These are phyloP conservation scores for Verticillium longisporum DNA, from an alignment of 2,329 filamentous ascomycete species.

Conservation along the genomic window DNA sequence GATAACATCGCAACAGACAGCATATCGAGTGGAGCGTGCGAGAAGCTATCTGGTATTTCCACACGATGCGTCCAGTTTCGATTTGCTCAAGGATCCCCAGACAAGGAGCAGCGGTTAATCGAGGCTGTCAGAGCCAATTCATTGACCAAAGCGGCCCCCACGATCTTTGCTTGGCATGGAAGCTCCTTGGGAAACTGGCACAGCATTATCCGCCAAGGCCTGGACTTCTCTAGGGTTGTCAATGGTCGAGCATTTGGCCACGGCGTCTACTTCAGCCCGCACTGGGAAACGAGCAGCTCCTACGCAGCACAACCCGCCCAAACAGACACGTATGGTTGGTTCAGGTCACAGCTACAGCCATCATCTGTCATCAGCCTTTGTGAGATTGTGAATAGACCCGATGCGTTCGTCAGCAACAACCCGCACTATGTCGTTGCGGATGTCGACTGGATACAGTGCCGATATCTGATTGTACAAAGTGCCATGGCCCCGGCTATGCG, in stretches of 20 bases:
- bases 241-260: constrained; percentile 70
- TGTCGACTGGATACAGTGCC: constrained; percentile 82
- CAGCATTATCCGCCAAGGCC: constrained; percentile 74
- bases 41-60: constrained; percentile 56
- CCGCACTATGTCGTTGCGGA: constrained; percentile 69
- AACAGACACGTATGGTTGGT: constrained; percentile 42
- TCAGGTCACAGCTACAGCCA: constrained; percentile 57
- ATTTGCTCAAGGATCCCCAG: constrained; percentile 80
- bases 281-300: constrained; percentile 46
- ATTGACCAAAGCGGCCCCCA: constrained; percentile 40
- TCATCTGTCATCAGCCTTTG: constrained; percentile 63
- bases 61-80: constrained; percentile 69
- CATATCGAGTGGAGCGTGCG: constrained; percentile 20
- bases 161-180: constrained; percentile 83
- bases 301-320: constrained; percentile 29
- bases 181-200: constrained; percentile 78
- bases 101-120: constrained; percentile 74
- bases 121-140: constrained; percentile 47
- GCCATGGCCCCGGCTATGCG: not conserved
- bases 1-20: not conserved
- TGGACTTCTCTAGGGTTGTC: constrained; percentile 58
- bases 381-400: constrained; percentile 73
- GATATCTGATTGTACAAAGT: constrained; percentile 62
- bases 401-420: constrained; percentile 43
- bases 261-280: constrained; percentile 72